Evolutionary conservation across 345 rosid genomes (phyloP), one percentile per base, ranked within the genome.

Genomic region (Citrus sp.): DNA sequence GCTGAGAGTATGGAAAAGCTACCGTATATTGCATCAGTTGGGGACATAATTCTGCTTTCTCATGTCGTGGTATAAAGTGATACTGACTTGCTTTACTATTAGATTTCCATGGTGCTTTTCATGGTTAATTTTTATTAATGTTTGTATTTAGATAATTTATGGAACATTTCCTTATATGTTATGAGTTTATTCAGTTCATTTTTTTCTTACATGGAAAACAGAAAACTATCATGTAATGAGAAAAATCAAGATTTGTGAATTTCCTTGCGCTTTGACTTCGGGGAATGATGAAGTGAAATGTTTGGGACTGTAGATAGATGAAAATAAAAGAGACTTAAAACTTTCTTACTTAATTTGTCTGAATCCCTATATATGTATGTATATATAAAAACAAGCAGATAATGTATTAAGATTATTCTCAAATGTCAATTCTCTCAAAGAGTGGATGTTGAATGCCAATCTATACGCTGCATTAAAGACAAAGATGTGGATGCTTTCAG

Each of bases 21-120:
- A 82, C 97, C 98, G 64, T 70, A 24, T 58, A 67, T 87, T 83
- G 82, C 81, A 16, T 85, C 89, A 7, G 69, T 80, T 19, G 86
- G 93, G 21, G 92, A 91, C 81, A 89, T 92, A 37, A 80, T 92
- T 84, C 83, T 81, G 69, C 89, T 94, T 76, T 80, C 82, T 70
- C 86, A 71, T 77, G 88, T 91, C 14, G 75, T 81, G 97, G 98
- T 93, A 90, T 75, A 67, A 37, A 28, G 49, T 34, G 28, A 22
- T 10, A n/a, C 12, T 7, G 13, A 14, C 8, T 34, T 71, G 7
- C 40, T 35, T 21, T 51, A 19, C 69, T 34, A 32, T 37, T 8
- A 68, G 74, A n/a, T 34, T 27, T 18, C 9, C 19, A 4, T 13
- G 4, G 34, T 49, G 72, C 51, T 51, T 67, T 72, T 22, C 19